Evolutionary conservation across 768 basidiomycete genomes (phyloP).

Genomic region (Lactarius quietus): DNA sequence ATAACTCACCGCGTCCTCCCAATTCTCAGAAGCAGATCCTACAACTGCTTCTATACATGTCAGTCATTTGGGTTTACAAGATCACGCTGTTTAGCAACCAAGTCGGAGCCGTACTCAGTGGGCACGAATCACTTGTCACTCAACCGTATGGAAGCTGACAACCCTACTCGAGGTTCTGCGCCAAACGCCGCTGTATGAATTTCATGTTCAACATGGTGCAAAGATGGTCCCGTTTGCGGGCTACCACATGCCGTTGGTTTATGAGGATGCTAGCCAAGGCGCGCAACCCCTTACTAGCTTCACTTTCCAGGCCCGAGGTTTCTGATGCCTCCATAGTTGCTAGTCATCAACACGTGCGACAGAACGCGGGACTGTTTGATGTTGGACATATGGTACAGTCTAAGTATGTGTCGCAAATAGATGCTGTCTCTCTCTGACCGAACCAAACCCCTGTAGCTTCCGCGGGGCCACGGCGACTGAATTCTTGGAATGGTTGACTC

Average conservation of each 20-base stretch:
- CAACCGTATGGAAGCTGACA: neutral
- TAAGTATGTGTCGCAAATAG: constrained; percentile 48
- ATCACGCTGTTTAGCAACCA: constrained; percentile 6
- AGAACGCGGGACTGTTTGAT: constrained; percentile 84
- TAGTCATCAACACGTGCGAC: constrained; percentile 87
- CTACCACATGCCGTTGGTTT: constrained; percentile 89
- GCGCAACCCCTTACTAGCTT: constrained; percentile 26
- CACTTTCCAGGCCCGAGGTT: neutral
- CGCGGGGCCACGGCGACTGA: constrained; percentile 69
- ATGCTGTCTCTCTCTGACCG: neutral
- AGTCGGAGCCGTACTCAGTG: constrained; percentile 5
- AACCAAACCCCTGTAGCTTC: constrained; percentile 50
- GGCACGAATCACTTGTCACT: neutral
- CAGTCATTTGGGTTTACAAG: neutral
- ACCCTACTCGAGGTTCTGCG: constrained; percentile 31
- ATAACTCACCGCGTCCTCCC: neutral
- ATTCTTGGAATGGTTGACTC: constrained; percentile 89
- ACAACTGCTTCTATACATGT: no score
- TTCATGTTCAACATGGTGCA: constrained; percentile 76
- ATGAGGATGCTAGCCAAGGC: constrained; percentile 81
- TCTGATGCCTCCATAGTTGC: constrained; percentile 51
- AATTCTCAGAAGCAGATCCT: neutral
- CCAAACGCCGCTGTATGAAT: constrained; percentile 83
- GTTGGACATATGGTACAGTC: constrained; percentile 99
- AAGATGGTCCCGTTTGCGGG: constrained; percentile 98